Evolutionary conservation across 2,329 filamentous ascomycete species (phyloP).

Genomic region (Ampelomyces quisqualis): DNA sequence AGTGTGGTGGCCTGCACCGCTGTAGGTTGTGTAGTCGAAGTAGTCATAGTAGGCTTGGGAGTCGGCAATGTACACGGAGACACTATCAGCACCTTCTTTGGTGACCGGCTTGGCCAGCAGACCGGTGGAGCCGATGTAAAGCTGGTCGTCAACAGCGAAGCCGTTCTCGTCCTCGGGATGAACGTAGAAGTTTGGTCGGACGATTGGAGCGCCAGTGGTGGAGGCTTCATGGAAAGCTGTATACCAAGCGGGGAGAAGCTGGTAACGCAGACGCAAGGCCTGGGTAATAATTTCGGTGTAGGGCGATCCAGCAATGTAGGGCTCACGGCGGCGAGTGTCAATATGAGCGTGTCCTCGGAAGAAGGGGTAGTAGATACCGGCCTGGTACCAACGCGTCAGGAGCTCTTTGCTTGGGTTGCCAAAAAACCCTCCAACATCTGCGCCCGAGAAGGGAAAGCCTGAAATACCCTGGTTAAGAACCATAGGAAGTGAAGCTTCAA

Average conservation of each 20-base stretch:
- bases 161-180: conserved; percentile 82
- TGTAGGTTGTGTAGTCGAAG: conserved; percentile 79
- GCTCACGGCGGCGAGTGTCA: conserved; percentile 89
- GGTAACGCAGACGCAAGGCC: conserved; percentile 84
- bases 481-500: conserved; percentile 91
- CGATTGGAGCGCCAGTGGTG: conserved; percentile 77
- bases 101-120: conserved; percentile 91
- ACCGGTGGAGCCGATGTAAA: conserved; percentile 86
- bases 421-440: conserved; percentile 97
- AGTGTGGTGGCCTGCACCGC: conserved; percentile 69
- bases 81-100: conserved; percentile 68
- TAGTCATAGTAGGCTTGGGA: conserved; percentile 93
- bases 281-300: conserved; percentile 84
- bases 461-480: conserved; percentile 87
- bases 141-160: conserved; percentile 88
- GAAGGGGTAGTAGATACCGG: conserved; percentile 95
- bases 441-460: conserved; percentile 90
- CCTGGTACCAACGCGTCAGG: conserved; percentile 92
- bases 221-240: conserved; percentile 93
- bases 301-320: conserved; percentile 82
- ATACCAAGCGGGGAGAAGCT: conserved; percentile 90
- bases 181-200: conserved; percentile 90
- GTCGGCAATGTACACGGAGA: conserved; percentile 85
- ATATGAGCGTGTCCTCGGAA: conserved; percentile 98
- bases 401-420: conserved; percentile 94